phyloP scores from a whole-genome alignment of 345 rosid genomes.

The Camelina neglecta region DNA sequence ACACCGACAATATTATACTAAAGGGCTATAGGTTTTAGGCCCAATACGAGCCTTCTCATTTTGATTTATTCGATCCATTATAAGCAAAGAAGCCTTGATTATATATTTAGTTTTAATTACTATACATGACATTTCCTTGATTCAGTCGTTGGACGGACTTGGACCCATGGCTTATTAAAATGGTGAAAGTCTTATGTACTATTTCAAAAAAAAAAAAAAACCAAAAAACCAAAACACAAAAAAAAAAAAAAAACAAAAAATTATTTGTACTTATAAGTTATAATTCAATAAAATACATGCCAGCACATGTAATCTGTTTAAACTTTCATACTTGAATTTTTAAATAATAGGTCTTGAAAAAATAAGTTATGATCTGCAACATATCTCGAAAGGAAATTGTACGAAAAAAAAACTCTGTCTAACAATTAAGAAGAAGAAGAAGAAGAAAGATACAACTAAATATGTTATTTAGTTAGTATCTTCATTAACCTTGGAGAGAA shows the following conservation, averaged over 20 bases:
- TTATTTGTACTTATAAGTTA: no score
- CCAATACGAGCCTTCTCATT: background rate
- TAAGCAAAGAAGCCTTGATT: background rate
- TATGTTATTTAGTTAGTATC: no score
- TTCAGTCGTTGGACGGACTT: no score
- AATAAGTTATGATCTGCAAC: background rate
- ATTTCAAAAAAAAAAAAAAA: no score
- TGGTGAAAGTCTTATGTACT: no score
- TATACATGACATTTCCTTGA: no score
- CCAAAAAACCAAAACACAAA: no score
- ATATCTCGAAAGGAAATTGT: background rate
- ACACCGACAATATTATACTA: background rate
- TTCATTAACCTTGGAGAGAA: background rate
- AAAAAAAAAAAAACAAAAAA: no score
- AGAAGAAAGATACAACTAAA: background rate
- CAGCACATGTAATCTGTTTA: background rate
- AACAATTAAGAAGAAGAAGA: background rate
- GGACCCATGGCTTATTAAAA: no score
- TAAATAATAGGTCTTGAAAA: background rate
- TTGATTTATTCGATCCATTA: background rate
- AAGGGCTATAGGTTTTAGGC: slow-evolving; percentile 26
- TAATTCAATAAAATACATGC: background rate
- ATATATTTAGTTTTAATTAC: no score
- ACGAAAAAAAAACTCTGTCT: background rate
- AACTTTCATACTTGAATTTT: background rate